phyloP scores from a whole-genome alignment of 345 rosid species.

The Melastoma malabathricum region DNA sequence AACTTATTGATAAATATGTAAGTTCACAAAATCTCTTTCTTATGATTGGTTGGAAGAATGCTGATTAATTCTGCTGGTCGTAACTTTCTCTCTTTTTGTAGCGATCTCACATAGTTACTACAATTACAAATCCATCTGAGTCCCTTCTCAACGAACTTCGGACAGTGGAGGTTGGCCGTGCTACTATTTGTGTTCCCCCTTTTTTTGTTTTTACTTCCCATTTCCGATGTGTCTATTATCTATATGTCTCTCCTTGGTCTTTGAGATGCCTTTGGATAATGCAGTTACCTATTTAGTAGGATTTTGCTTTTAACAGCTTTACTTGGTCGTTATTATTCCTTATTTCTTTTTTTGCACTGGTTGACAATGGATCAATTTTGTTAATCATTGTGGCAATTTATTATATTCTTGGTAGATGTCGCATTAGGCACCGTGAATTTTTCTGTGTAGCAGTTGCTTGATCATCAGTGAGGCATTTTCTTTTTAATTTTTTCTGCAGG shows the following conservation, averaged over 20 bases:
- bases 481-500: conserved; percentile 33
- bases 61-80: too few species aligned
- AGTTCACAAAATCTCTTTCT: conserved; percentile 12
- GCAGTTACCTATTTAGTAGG: too few species aligned
- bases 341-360: too few species aligned
- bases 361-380: too few species aligned
- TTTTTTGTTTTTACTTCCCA: background rate
- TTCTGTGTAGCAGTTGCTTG: background rate
- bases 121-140: conserved; percentile 86
- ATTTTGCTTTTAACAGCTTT: too few species aligned
- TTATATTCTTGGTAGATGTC: too few species aligned
- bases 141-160: conserved; percentile 86
- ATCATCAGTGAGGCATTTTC: background rate
- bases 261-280: background rate
- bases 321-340: too few species aligned
- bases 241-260: background rate
- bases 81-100: conserved; percentile 10
- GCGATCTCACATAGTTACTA: conserved; percentile 67
- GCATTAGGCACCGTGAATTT: background rate
- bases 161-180: conserved; percentile 70
- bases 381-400: too few species aligned
- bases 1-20: conserved; percentile 81
- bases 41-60: too few species aligned
- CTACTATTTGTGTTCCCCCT: background rate
- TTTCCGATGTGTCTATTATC: background rate